A percentile compares a stretch with the other conserved stretches of the same genome.
Conservation (phyloP, 345 rosid species). For the Eucalyptus fibrosa region DNA sequence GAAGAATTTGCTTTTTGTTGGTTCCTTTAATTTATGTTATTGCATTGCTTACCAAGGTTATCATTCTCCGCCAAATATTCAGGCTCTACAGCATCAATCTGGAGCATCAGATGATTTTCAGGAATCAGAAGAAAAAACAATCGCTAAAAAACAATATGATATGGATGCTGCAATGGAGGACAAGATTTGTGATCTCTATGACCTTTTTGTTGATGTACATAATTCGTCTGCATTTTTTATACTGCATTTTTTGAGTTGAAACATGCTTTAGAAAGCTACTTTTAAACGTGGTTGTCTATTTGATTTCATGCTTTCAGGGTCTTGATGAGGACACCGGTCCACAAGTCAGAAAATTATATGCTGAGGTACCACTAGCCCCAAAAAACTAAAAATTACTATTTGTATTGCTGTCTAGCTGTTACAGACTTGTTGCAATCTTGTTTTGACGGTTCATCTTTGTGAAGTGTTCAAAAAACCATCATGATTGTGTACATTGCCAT, state of each 20-base stretch:
- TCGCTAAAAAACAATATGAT: conserved; percentile 34
- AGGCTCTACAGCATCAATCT: conserved; percentile 48
- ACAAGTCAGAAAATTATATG: conserved; percentile 77
- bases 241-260: not conserved
- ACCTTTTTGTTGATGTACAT: conserved; percentile 74
- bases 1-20: not conserved
- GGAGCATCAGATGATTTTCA: conserved; percentile 65
- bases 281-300: not conserved
- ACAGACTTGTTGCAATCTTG: not conserved
- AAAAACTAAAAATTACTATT: not conserved
- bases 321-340: conserved; percentile 81
- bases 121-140: conserved; percentile 46
- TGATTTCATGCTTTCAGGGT: conserved; percentile 36
- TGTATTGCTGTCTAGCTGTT: not conserved
- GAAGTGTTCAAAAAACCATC: not conserved
- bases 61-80: not conserved
- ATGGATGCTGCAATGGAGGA: conserved; percentile 74
- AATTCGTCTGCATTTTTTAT: not conserved
- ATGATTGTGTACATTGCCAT: not conserved
- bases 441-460: not conserved
- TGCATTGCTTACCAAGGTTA: not conserved
- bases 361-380: conserved; percentile 36
- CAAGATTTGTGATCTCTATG: conserved; percentile 91
- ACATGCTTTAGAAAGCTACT: not conserved
- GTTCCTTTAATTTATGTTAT: not conserved